Evolutionary conservation across 495 filamentous ascomycete species (phyloP), one percentile per base, ranked within the genome.

Genomic region (Podospora tetraspora): DNA sequence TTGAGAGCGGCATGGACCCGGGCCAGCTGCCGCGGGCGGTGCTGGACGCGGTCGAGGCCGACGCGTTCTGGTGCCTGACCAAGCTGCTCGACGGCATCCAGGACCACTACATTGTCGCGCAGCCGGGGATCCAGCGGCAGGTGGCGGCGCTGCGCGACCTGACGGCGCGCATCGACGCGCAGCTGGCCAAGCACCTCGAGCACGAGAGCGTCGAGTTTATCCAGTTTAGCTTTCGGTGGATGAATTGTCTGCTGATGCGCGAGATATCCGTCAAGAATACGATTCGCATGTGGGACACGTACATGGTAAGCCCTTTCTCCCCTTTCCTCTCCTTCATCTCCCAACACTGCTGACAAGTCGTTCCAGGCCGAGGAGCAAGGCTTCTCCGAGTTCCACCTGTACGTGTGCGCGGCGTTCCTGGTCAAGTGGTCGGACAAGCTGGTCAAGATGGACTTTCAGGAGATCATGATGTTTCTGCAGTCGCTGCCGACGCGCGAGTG

Each of bases 271-370:
- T 99, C 57, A 91, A 88, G 78, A 97, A 97, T 73, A 97, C 92
- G 1, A 97, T 98, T 71, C 84, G 95, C 69, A 99, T 99, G 95
- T 99, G 95, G 95, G 95, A 99, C 81, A 99, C 95, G 12, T 99
- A 99, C 79, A 87, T 99, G 84, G 93, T 96, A 80, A 72, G 88
- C 76, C 27, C 61, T 13, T 68, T 11, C n/a, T 24, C 43, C 56
- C 24, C n/a, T n/a, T 37, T 19, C n/a, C 25, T 10, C 32, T 16
- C 19, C 1, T 25, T 16, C 1, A n/a, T 34, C 22, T 29, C 27
- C 16, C 21, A 64, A 69, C 62, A 69, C 66, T 66, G 32, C 19
- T 24, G 29, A 59, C 13, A 23, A 22, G 71, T 30, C 3, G 9
- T 56, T 23, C 16, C 66, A 97, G 94, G 92, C 95, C 66, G 95